Evolutionary conservation across 23 red algal species (phyloP).

Genomic region (Gracilariopsis chorda): DNA sequence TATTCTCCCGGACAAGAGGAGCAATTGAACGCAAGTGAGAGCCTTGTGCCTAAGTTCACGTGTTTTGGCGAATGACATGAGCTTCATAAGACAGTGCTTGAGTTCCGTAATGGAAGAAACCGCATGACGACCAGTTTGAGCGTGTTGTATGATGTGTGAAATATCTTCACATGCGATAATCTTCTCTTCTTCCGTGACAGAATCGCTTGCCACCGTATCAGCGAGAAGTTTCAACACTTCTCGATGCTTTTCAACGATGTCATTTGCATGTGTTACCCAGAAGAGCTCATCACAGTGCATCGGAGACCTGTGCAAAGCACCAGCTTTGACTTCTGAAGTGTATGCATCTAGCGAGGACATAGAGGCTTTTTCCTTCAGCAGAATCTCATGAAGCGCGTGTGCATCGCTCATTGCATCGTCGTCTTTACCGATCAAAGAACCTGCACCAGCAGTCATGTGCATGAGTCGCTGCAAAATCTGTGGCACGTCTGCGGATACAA

Average conservation of each 20-base stretch:
- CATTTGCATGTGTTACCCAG: constrained; percentile 70
- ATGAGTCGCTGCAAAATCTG: constrained; percentile 1
- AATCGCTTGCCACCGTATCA: constrained; percentile 1
- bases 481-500: background rate
- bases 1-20: background rate
- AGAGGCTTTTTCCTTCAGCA: constrained; percentile 37
- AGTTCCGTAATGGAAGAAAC: constrained; percentile 37
- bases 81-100: constrained; percentile 81
- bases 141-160: constrained; percentile 56
- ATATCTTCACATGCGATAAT: constrained; percentile 79
- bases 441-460: constrained; percentile 4
- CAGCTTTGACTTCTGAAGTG: constrained; percentile 49
- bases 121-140: constrained; percentile 49
- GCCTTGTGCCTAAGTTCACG: background rate
- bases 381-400: constrained; percentile 9
- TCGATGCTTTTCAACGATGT: constrained; percentile 58
- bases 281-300: constrained; percentile 76
- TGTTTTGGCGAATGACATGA: constrained; percentile 37
- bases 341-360: constrained; percentile 92
- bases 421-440: constrained; percentile 43
- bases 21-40: constrained; percentile 11
- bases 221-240: constrained; percentile 52
- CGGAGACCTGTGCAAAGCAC: constrained; percentile 81
- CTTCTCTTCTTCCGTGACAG: background rate
- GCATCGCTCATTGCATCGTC: constrained; percentile 73